A percentile compares a stretch with the other conserved stretches of the same genome.
Conservation (phyloP, 495 filamentous ascomycete genomes). For the Penicillium flavigenum region DNA sequence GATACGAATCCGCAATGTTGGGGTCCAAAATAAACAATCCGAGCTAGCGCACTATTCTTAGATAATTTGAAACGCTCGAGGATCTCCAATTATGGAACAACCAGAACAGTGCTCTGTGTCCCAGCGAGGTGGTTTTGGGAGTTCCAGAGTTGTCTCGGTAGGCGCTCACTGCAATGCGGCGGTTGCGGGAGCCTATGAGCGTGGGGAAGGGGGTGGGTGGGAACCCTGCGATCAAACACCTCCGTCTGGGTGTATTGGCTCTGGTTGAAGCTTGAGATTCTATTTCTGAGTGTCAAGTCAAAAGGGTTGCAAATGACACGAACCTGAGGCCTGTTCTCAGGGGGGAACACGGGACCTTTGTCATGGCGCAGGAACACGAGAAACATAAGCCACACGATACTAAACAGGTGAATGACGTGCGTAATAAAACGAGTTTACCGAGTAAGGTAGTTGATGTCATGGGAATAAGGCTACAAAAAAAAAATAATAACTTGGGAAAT, state of each 20-base stretch:
- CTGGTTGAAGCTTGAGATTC: constrained; percentile 9
- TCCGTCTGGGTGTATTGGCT: constrained; percentile 10
- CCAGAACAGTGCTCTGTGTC: constrained; percentile 1
- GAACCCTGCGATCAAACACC: constrained; percentile 8
- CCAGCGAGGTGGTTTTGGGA: not conserved
- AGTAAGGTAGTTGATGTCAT: constrained; percentile 12
- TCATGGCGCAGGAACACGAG: constrained; percentile 29
- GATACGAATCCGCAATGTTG: constrained; percentile 8
- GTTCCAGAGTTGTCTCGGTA: constrained; percentile 19
- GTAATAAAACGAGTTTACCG: constrained; percentile 5
- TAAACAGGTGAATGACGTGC: constrained; percentile 12
- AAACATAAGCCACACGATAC: constrained; percentile 27
- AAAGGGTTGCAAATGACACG: constrained; percentile 13
- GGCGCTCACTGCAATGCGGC: constrained; percentile 20
- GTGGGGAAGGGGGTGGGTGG: not conserved
- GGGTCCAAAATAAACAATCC: constrained; percentile 19
- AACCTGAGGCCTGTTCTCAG: constrained; percentile 3
- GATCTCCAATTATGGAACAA: constrained; percentile 17
- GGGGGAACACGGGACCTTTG: constrained; percentile 23
- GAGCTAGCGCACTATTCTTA: constrained; percentile 26
- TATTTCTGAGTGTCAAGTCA: not conserved
- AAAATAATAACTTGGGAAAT: not conserved
- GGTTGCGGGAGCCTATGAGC: constrained; percentile 23
- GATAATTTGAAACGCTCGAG: constrained; percentile 16
- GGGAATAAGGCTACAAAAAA: not conserved